A percentile compares a stretch with the other conserved stretches of the same genome.
Conservation (phyloP, 257 asterid species). For the Penstemon davidsonii region DNA sequence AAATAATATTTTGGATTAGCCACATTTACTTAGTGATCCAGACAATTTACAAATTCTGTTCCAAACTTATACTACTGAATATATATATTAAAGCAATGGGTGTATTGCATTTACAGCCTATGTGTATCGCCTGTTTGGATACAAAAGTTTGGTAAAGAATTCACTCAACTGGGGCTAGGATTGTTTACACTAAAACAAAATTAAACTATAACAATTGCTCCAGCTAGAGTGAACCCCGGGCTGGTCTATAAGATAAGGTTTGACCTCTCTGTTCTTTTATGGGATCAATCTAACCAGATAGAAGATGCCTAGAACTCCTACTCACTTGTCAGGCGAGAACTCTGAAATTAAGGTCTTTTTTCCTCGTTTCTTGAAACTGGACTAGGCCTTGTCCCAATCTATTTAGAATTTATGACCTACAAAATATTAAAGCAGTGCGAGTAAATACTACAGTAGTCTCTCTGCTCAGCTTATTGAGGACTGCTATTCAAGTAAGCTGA, state of each 20-base stretch:
- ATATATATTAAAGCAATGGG: conserved; percentile 9
- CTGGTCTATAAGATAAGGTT: conserved; percentile 89
- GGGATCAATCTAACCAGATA: conserved; percentile 91
- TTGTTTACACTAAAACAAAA: conserved; percentile 68
- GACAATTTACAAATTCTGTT: conserved; percentile 20
- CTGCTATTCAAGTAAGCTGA: no score
- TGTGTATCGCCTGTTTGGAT: neutral
- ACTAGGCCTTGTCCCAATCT: conserved; percentile 97
- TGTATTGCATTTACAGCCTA: no score
- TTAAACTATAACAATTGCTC: conserved; percentile 68
- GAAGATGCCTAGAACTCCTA: conserved; percentile 84
- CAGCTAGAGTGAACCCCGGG: conserved; percentile 64
- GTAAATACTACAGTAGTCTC: no score
- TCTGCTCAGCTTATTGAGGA: no score
- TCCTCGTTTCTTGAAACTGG: conserved; percentile 79
- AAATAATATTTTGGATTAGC: neutral
- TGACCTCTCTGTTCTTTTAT: conserved; percentile 86
- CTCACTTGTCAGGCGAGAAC: conserved; percentile 80
- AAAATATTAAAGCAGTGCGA: neutral
- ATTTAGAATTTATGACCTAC: conserved; percentile 66
- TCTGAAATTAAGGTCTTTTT: conserved; percentile 64
- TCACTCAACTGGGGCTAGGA: conserved; percentile 64
- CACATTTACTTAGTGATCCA: conserved; percentile 8
- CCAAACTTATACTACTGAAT: conserved; percentile 9
- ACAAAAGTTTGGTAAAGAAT: neutral